Evolutionary conservation across 768 basidiomycete species (phyloP), one percentile per base, ranked within the genome.

Genomic region (Pisolithus microcarpus): DNA sequence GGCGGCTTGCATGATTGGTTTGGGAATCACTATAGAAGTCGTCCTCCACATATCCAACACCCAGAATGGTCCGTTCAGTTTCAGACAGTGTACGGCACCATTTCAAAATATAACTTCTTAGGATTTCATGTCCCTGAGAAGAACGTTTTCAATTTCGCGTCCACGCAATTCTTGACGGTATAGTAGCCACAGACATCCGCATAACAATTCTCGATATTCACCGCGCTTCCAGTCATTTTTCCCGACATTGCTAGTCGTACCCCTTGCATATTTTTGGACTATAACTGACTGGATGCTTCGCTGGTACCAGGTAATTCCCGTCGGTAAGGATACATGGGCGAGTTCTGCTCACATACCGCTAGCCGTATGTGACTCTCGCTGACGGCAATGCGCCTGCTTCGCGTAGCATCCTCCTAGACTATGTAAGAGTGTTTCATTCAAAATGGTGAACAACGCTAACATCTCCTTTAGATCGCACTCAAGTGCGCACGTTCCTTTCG

Each of bases 281-380:
- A 67, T 70, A 21, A 62, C 76, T 28, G 82, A 85, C 56, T 78
- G 75, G 74, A 71, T 69, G 56, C 56, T 85, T 11, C 68, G 78
- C 50, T 72, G 69, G 70, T 78, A 79, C 58, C 81, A 87, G 62
- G 84, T 84, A 61, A 3, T 74, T 52, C 37, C 39, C 19, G 30
- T 21, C n/a, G 10, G 50, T 18, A 23, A 26, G 8, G 24, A 28
- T 4, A 13, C 37, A n/a, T n/a, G 40, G 38, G 36, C 38, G 11
- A 28, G 23, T 57, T 45, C 51, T 56, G 31, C n/a, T 30, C 55
- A 15, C 38, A 16, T 45, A 34, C 40, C 39, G 6, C 30, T 52
- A 87, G 84, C 84, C 85, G 3, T 87, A 84, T 53, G 68, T 87
- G 5, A 65, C 73, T 6, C 65, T 87, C 24, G 72, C 77, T 16